Percentiles rank a stretch among this genome's conserved stretches.
phyloP scores from a whole-genome alignment of 768 basidiomycete genomes.

The Lactarius quietus region DNA sequence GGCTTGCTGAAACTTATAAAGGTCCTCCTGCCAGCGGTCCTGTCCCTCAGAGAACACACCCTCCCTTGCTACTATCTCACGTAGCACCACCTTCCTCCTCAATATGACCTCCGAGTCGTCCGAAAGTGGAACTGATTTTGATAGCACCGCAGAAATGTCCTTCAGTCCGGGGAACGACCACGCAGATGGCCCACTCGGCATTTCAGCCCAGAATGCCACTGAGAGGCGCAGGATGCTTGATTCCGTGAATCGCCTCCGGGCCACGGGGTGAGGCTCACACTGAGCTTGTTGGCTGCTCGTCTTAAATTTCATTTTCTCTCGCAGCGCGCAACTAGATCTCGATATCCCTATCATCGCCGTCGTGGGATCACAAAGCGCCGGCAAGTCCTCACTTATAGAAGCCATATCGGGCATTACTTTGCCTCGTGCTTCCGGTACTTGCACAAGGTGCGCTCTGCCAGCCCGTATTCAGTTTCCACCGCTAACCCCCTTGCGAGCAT shows the following conservation, averaged over 20 bases:
- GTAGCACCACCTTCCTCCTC: not conserved
- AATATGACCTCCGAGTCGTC: not conserved
- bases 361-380: slow-evolving; percentile 68
- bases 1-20: not conserved
- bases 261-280: slow-evolving; percentile 48
- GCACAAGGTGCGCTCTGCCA: slow-evolving; percentile 53
- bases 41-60: not conserved
- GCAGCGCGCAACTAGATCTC: slow-evolving; percentile 63
- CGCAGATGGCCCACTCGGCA: slow-evolving; percentile 41
- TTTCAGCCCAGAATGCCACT: slow-evolving; percentile 44
- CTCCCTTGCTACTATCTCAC: not conserved
- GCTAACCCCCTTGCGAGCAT: not conserved
- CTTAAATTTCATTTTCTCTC: not conserved
- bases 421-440: slow-evolving; percentile 69
- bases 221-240: slow-evolving; percentile 52
- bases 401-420: slow-evolving; percentile 70
- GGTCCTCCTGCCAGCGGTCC: not conserved
- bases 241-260: slow-evolving; percentile 55
- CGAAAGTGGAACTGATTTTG: not conserved
- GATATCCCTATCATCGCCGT: slow-evolving; percentile 73
- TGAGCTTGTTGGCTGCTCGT: slow-evolving; percentile 8
- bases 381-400: slow-evolving; percentile 76
- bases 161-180: not conserved
- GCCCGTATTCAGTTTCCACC: not conserved
- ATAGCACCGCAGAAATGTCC: not conserved